Conservation (phyloP, 257 asterid species). For the Nicotiana sylvestris region DNA sequence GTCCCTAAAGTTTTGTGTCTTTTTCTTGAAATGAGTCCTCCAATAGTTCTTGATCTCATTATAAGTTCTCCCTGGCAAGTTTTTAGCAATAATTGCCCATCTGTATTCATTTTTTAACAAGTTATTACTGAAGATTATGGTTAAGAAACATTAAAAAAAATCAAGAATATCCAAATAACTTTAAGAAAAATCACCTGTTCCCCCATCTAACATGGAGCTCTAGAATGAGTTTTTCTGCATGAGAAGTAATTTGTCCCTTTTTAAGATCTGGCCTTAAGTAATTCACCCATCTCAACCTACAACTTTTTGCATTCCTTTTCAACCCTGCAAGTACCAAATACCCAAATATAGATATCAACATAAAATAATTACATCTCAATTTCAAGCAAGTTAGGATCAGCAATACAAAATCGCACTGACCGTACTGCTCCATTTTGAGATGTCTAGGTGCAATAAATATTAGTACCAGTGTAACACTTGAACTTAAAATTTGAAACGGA, state of each 20-base stretch:
- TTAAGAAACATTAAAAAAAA: background rate
- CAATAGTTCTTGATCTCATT: slow-evolving; percentile 56
- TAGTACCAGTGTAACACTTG: too few relatives aligned
- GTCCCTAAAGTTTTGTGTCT: background rate
- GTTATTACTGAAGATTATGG: too few relatives aligned
- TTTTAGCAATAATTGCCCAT: slow-evolving; percentile 56
- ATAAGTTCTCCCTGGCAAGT: slow-evolving; percentile 52
- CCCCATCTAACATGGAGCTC: slow-evolving; percentile 59
- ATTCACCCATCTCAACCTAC: slow-evolving; percentile 61
- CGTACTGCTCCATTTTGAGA: too few relatives aligned
- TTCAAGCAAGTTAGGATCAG: too few relatives aligned
- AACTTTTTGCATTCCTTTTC: slow-evolving; percentile 53
- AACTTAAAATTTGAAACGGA: too few relatives aligned
- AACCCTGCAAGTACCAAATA: slow-evolving; percentile 23
- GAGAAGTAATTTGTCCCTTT: slow-evolving; percentile 43
- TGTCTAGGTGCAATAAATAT: too few relatives aligned
- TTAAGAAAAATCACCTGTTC: slow-evolving; percentile 34
- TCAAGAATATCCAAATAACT: background rate
- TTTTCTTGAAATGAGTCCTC: slow-evolving; percentile 52
- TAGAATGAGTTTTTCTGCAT: slow-evolving; percentile 45
- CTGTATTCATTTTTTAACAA: background rate
- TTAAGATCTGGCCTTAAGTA: slow-evolving; percentile 56
- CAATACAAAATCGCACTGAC: too few relatives aligned
- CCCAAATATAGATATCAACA: background rate
- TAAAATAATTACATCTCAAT: background rate